Base-by-base conservation (phyloP, 179 eudicot species). In the Camellia oleifera region DNA sequence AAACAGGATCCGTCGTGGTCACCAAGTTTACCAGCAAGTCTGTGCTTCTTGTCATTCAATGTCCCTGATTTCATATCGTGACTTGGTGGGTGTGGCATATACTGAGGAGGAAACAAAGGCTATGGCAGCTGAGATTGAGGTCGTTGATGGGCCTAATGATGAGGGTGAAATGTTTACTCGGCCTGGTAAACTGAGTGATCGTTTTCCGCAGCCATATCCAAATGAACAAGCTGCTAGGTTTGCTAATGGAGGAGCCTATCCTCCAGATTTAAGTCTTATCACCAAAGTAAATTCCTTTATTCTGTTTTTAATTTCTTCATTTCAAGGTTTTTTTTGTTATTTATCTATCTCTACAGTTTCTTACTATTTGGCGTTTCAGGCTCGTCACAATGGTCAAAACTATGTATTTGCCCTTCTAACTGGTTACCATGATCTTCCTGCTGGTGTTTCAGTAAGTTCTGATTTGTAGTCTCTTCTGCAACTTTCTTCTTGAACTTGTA, bases 111-210 rank as follows among this genome's bases (percentile, higher is more conserved):
- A 95, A 87, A 88, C 92, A 23, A 95, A 95, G 81, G 98, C 97
- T 69, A 91, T 95, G 97, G 99, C 99, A 52, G 99, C 98, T 81
- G 99, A 95, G 88, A 94, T 95, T 86, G 99, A 95, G 88, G 99
- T 95, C 76, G 89, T 80, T 78, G 98, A 95, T 91, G 99, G 99
- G 48, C 99, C 99, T 60, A 95, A 95, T 84, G 99, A 95, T 72
- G 99, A 95, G 90, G 99, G 99, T 80, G 99, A 95, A 83, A 92
- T 95, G 99, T 95, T 88, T 81, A 81, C 92, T 56, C 98, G 98
- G 57, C 94, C 99, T 74, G 98, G 99, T 77, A 95, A 95, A 79
- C 86, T 95, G 56, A 95, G 98, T 85, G 99, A 95, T 79, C 90
- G 98, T 61, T 85, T 95, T 74, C 99, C 95, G 71, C 88, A 90